Evolutionary conservation across 2,329 filamentous ascomycete species (phyloP), one percentile per base, ranked within the genome.

Genomic region (Hypoxylon sp.): DNA sequence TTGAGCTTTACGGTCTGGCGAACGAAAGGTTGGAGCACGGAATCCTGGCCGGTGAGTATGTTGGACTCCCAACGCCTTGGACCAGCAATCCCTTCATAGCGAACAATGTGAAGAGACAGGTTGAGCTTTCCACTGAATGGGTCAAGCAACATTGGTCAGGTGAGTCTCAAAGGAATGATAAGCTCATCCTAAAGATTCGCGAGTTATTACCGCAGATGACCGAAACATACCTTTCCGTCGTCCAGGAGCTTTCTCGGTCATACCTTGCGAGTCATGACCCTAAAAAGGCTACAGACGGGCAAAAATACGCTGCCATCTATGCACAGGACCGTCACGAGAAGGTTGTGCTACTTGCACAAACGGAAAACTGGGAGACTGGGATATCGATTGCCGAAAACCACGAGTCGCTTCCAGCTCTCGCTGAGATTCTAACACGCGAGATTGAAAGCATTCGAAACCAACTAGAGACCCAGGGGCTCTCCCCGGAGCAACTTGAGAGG

Each of bases 1-100:
- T 88, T 8, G 73, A 76, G 2, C 72, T 83, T 3, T 97, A 96
- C 67, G 91, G 90, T 2, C 78, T 97, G 3, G 78, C 80, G 12
- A 74, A 81, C 11, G 88, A 91, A 57, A 74, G 81, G 41, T 70
- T 94, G 21, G 77, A 84, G 37, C 76, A 87, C 58, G 87, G 87
- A 5, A 81, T 90, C 16, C 71, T 90, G 7, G 73, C 75, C 2
- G 74, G 79, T 11, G 81, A 83, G 32, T 92, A 91, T 64, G 79
- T 86, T 13, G 82, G 79, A 7, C 77, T 97, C 6, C 83, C 88
- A 0, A 86, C 90, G 52, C 89, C 92, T 32, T 99, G 94, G 94
- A 97, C 92, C 0, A 91, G 90, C 11, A 84, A 81, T 59, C 71
- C 75, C 31, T 83, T 78, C 57, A 75, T 86, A 46, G 80, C 83